Evolutionary conservation across 2,329 filamentous ascomycete species (phyloP), one percentile per base, ranked within the genome.

Genomic region (Fusarium sp.): DNA sequence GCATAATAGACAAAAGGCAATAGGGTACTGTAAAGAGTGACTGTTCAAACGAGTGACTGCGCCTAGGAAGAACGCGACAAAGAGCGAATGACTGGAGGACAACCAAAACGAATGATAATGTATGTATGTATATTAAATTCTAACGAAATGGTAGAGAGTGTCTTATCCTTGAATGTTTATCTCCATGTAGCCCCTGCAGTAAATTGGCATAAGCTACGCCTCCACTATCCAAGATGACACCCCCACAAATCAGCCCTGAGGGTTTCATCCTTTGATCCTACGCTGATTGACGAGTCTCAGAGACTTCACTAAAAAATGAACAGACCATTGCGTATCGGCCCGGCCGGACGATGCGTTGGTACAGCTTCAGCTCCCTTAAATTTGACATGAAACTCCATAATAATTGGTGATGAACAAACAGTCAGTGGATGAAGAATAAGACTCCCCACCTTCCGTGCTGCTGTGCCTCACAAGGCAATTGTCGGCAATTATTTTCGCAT

Each of bases 191-290:
- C 63, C 47, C 38, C 47, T 68, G 15, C 41, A 62, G 63, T 48
- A 68, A 68, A 68, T 68, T 68, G 30, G 32, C 45, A 54, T 68
- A 48, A 54, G 20, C 65, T 28, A 5, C 28, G 13, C 54, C 17
- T 68, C 54, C 65, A 68, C 30, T 36, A n/a, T 10, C 14, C 14
- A 44, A 51, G 34, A 47, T n/a, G 24, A 59, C 44, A 18, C 10
- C 30, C 50, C 62, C 64, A 59, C 62, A 44, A 32, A 34, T 39
- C 12, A n/a, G 12, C 11, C 15, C 44, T 24, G 26, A 22, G 41
- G 26, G 44, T 52, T 39, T 45, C 39, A 56, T 57, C 30, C 20
- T 62, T 44, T 24, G 39, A 57, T 57, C 36, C 48, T 55, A 50
- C 32, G 20, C 24, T 59, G 42, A 59, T 59, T 50, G 24, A 47